A percentile compares a stretch with the other conserved stretches of the same genome.
These are phyloP conservation scores for Trichoderma lentiforme DNA, from an alignment of 2,329 filamentous ascomycete genomes.

Conservation along the genomic window DNA sequence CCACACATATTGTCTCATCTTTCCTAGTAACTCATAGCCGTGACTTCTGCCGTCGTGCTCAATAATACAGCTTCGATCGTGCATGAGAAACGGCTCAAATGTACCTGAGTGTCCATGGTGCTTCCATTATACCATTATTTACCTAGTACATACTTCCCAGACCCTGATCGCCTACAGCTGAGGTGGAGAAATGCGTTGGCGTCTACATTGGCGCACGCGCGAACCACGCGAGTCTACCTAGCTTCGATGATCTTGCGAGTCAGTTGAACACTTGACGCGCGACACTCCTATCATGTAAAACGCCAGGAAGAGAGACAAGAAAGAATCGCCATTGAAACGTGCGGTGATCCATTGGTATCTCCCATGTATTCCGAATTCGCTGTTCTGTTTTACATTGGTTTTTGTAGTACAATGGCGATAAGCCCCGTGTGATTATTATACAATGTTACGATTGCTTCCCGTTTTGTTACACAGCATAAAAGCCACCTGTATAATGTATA, in stretches of 20 bases:
- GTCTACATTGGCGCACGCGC: neutral
- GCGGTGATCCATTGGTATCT: neutral
- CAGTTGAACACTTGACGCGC: neutral
- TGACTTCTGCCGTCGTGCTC: neutral
- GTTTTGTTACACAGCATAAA: neutral
- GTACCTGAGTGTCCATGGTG: too few species aligned
- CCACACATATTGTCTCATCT: neutral
- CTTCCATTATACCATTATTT: neutral
- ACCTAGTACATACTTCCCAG: neutral
- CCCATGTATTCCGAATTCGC: neutral
- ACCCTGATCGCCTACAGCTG: neutral
- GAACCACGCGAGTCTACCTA: neutral
- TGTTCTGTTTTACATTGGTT: neutral
- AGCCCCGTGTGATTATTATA: neutral
- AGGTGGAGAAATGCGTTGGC: neutral
- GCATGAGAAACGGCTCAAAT: neutral
- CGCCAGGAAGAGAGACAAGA: neutral
- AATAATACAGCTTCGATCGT: neutral
- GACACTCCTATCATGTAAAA: neutral
- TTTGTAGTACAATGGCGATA: neutral
- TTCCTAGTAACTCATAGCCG: neutral
- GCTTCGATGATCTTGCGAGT: neutral
- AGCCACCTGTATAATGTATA: neutral
- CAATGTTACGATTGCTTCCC: neutral
- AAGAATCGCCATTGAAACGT: neutral